Conservation (phyloP, 73 alveolate genomes). For the Breviolum minutum region DNA sequence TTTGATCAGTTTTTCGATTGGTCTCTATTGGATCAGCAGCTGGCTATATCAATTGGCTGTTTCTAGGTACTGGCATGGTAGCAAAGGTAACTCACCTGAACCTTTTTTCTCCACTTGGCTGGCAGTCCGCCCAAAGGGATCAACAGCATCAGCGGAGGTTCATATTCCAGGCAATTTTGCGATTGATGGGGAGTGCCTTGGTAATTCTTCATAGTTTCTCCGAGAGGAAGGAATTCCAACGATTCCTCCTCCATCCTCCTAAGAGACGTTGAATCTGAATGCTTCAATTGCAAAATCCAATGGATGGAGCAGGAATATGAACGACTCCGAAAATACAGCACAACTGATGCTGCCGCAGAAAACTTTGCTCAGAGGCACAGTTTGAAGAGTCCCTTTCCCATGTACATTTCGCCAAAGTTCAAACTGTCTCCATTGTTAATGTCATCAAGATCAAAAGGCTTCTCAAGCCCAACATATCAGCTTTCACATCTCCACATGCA, state of each 20-base stretch:
- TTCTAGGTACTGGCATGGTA: no score
- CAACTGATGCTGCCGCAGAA: background rate
- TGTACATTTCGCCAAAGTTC: background rate
- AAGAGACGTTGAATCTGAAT: no score
- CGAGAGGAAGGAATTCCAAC: no score
- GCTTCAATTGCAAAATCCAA: no score
- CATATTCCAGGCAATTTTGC: background rate
- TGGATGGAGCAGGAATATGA: no score
- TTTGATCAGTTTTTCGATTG: no score
- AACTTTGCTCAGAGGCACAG: background rate
- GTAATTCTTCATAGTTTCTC: no score
- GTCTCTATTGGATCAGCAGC: no score
- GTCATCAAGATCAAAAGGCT: background rate
- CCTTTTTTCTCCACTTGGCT: background rate
- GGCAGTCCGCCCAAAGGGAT: conserved; percentile 19
- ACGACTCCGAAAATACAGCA: conserved; percentile 10
- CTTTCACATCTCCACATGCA: conserved; percentile 72
- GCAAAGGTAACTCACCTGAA: no score
- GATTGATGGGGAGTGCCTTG: background rate
- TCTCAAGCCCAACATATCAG: background rate
- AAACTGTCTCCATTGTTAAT: background rate
- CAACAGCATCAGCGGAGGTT: background rate
- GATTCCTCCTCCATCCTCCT: no score
- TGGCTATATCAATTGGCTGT: no score
- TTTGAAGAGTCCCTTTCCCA: background rate